Evolutionary conservation across 345 rosid species (phyloP).

Genomic region (Moringa oleifera): DNA sequence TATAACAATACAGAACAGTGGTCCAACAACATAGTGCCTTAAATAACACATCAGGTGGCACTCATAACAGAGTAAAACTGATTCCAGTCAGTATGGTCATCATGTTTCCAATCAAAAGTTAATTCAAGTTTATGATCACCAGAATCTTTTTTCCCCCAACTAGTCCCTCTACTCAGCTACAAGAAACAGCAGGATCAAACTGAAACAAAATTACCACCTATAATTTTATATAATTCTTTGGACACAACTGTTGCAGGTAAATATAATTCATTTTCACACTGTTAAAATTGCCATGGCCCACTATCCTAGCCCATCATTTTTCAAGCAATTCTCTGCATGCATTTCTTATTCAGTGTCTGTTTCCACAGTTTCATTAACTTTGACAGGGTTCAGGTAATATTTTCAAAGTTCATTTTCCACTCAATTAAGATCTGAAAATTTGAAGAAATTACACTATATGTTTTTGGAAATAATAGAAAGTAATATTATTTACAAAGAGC

Average conservation of each 20-base stretch:
- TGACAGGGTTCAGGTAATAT: background rate
- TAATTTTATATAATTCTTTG: background rate
- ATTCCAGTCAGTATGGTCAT: too few species aligned
- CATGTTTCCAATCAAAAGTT: too few species aligned
- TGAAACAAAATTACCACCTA: background rate
- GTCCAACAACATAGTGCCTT: constrained; percentile 5
- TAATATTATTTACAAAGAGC: too few species aligned
- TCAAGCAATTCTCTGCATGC: background rate
- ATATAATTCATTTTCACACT: background rate
- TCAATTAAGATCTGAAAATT: too few species aligned
- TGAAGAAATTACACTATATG: background rate
- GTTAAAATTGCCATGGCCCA: background rate
- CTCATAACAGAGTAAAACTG: too few species aligned
- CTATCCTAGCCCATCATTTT: background rate
- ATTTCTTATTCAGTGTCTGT: background rate
- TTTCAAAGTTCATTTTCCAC: background rate
- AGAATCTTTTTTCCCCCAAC: background rate
- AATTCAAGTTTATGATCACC: too few species aligned
- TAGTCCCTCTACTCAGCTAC: background rate
- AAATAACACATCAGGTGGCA: too few species aligned
- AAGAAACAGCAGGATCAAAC: background rate
- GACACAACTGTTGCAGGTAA: background rate
- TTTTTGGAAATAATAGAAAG: too few species aligned
- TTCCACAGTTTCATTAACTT: background rate
- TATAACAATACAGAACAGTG: background rate